Evolutionary conservation across 2,329 filamentous ascomycete species (phyloP), one percentile per base, ranked within the genome.

Genomic region (Raffaelea ambrosiae): DNA sequence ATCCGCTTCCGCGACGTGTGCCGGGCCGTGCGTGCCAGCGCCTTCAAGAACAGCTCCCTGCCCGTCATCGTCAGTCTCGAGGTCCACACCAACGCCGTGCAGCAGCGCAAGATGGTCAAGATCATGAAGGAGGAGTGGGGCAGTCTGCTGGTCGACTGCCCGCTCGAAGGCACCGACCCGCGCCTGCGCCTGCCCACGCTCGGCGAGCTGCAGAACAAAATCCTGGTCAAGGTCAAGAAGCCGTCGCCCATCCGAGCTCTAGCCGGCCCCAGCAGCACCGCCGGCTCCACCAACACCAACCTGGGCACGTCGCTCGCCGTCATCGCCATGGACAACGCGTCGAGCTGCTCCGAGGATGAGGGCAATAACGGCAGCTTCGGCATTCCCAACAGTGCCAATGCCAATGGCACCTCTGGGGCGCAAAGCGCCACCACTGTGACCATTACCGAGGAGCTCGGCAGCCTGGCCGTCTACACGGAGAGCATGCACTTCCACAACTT

Each of bases 91-190:
- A 79, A 84, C 51, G 69, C 76, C 2, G 80, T 86, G 46, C 91
- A 97, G 64, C 93, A 98, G 64, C 81, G 88, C 54, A 76, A 86
- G 44, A 96, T 97, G 87, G 90, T 95, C 11, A 78, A 86, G 48
- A 95, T 97, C 53, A 96, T 98, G 85, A 82, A 82, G 54, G 81
- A 95, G 55, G 84, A 87, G 54, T 98, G 90, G 89, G 77, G 76
- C 38, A 82, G 78, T 0, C 68, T 85, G 57, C 72, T 97, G 5
- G 72, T 96, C 11, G 82, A 88, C 20, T 58, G 67, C 46, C 68
- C 68, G 35, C 73, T 67, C 19, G 70, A 75, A 7, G 66, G 71
- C 56, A 68, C 70, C 55, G 62, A 79, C 60, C 71, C 80, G 0
- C 67, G 63, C 14, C 70, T 76, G 48, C 68, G 70, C 5, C 76